These are phyloP conservation scores for Aureobasidium sp. DNA, from an alignment of 2,329 filamentous ascomycete genomes.

Conservation along the genomic window DNA sequence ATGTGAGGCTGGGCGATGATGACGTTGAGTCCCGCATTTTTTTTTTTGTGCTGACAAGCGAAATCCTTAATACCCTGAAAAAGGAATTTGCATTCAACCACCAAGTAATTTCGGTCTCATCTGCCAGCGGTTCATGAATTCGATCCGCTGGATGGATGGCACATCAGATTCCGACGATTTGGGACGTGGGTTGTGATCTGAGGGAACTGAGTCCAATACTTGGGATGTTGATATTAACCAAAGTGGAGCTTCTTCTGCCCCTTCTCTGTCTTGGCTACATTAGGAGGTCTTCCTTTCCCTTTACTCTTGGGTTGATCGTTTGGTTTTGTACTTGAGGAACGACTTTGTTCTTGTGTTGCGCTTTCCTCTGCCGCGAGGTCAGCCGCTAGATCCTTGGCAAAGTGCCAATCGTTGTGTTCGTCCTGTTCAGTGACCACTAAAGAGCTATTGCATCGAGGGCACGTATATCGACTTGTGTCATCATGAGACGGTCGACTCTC, in stretches of 20 bases:
- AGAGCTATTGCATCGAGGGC: constrained; percentile 55
- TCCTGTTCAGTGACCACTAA: constrained; percentile 43
- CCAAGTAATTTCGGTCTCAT: too few species aligned
- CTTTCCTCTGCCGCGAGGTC: constrained; percentile 66
- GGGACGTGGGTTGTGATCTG: background rate
- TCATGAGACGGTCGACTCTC: background rate
- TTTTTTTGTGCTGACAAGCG: too few species aligned
- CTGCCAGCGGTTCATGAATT: too few species aligned
- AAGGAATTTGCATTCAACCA: too few species aligned
- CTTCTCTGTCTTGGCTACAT: constrained; percentile 31
- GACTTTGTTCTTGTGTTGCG: constrained; percentile 18
- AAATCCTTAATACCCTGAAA: too few species aligned
- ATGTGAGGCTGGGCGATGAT: background rate
- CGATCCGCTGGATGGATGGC: too few species aligned
- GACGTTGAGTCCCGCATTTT: background rate
- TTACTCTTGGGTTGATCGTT: constrained; percentile 19
- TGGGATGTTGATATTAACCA: constrained; percentile 25
- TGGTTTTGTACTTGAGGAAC: constrained; percentile 5
- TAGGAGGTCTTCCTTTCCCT: constrained; percentile 33
- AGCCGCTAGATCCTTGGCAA: constrained; percentile 77
- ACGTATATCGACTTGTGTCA: constrained; percentile 41
- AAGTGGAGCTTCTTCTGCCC: constrained; percentile 42
- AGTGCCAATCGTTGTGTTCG: constrained; percentile 90
- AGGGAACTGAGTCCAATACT: background rate
- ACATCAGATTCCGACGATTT: background rate